Conservation (phyloP, 2,329 filamentous ascomycete genomes). For the Colletotrichum sp. region DNA sequence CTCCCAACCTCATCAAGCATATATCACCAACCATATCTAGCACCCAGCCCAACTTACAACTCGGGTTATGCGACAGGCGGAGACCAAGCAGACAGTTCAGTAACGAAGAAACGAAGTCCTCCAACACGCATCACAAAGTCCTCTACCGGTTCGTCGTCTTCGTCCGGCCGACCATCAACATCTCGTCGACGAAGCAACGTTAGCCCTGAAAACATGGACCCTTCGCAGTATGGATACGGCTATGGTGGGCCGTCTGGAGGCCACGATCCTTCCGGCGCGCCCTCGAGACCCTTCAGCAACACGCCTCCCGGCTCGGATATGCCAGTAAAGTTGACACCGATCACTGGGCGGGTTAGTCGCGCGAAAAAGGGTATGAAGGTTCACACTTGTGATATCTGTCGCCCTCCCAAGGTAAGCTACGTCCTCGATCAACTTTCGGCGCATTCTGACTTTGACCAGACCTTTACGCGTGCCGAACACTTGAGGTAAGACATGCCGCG, state of each 20-base stretch:
- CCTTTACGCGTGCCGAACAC: constrained; percentile 68
- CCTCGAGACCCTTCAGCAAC: constrained; percentile 47
- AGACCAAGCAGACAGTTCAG: constrained; percentile 34
- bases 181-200: constrained; percentile 48
- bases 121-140: constrained; percentile 34
- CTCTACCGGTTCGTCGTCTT: constrained; percentile 29
- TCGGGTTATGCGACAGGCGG: constrained; percentile 44
- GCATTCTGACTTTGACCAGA: constrained; percentile 40
- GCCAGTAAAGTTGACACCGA: constrained; percentile 58
- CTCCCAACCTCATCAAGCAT: constrained; percentile 37
- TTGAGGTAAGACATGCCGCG: constrained; percentile 49
- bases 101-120: constrained; percentile 40
- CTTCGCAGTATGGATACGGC: constrained; percentile 25
- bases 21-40: constrained; percentile 33
- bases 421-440: neutral
- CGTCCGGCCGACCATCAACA: constrained; percentile 4
- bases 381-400: constrained; percentile 58
- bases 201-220: constrained; percentile 57
- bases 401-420: constrained; percentile 52
- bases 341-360: constrained; percentile 61
- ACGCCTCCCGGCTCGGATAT: constrained; percentile 36
- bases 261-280: constrained; percentile 28
- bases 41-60: constrained; percentile 38
- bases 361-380: constrained; percentile 66
- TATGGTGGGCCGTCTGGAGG: constrained; percentile 27